Evolutionary conservation across 225 moss, liverwort and hornwort species (phyloP).

Genomic region (Bryum argenteum): DNA sequence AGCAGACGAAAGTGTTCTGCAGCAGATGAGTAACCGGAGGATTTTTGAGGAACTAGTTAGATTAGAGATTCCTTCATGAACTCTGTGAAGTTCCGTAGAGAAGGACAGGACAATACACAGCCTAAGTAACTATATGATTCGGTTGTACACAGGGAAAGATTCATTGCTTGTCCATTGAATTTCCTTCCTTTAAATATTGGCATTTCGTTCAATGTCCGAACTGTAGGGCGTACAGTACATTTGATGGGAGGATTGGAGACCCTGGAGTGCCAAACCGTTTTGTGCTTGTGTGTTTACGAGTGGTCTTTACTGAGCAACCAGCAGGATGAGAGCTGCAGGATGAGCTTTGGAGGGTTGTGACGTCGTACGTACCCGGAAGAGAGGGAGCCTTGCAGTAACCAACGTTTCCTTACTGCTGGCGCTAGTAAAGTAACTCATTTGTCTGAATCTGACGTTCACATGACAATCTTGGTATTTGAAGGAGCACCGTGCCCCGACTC

Average conservation of each 20-base stretch:
- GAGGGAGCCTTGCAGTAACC: neutral
- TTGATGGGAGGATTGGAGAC: neutral
- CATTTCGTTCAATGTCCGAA: neutral
- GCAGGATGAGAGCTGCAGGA: slow-evolving; percentile 3
- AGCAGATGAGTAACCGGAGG: neutral
- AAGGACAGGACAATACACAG: neutral
- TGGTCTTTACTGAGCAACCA: neutral
- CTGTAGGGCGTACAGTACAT: slow-evolving; percentile 8
- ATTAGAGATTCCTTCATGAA: slow-evolving; percentile 6
- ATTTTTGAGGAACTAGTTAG: neutral
- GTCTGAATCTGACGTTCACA: slow-evolving; percentile 3
- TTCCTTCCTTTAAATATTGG: neutral
- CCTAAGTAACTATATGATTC: neutral
- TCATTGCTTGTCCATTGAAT: neutral
- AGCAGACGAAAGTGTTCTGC: slow-evolving; percentile 1
- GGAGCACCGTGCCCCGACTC: neutral
- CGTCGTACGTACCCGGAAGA: neutral
- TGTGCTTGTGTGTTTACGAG: neutral
- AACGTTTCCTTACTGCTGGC: neutral
- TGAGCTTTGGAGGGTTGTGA: slow-evolving; percentile 27
- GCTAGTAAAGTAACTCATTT: neutral
- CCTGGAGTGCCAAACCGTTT: slow-evolving; percentile 4
- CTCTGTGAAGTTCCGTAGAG: slow-evolving; percentile 3
- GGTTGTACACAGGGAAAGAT: neutral
- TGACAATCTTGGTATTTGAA: neutral